Conservation (phyloP, 2,329 filamentous ascomycete genomes). For the Sporothrix euskadiensis region DNA sequence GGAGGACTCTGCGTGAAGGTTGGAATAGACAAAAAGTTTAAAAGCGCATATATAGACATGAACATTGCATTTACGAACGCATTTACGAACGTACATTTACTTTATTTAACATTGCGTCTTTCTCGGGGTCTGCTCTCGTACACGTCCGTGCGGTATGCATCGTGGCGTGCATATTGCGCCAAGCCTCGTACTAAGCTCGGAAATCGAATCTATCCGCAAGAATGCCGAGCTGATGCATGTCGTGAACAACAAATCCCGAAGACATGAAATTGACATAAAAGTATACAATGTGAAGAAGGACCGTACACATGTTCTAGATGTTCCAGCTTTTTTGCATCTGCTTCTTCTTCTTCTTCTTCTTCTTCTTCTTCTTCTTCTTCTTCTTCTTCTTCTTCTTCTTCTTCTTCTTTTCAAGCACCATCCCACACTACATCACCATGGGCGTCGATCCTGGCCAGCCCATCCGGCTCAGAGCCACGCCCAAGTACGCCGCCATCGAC, state of each 20-base stretch:
- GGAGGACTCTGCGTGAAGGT: neutral
- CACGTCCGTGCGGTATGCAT: neutral
- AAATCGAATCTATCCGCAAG: neutral
- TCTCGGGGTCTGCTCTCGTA: neutral
- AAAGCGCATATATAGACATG: neutral
- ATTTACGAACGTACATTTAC: neutral
- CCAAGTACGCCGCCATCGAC: slow-evolving; percentile 37
- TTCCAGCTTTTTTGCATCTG: too few species aligned
- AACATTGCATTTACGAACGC: neutral
- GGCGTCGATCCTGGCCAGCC: slow-evolving; percentile 5
- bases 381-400: too few species aligned
- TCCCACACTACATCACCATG: neutral
- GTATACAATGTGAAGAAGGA: too few species aligned
- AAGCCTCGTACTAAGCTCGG: neutral
- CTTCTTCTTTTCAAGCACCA: too few species aligned
- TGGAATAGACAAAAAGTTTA: neutral
- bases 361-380: neutral
- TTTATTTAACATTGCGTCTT: neutral
- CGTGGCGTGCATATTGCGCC: neutral
- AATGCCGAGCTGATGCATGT: neutral
- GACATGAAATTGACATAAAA: neutral
- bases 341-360: neutral
- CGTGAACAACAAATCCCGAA: neutral
- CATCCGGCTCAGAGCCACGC: slow-evolving; percentile 34
- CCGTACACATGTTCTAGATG: too few species aligned